These are phyloP conservation scores for Aspergillus campestris DNA, from an alignment of 495 filamentous ascomycete species.

Conservation along the genomic window DNA sequence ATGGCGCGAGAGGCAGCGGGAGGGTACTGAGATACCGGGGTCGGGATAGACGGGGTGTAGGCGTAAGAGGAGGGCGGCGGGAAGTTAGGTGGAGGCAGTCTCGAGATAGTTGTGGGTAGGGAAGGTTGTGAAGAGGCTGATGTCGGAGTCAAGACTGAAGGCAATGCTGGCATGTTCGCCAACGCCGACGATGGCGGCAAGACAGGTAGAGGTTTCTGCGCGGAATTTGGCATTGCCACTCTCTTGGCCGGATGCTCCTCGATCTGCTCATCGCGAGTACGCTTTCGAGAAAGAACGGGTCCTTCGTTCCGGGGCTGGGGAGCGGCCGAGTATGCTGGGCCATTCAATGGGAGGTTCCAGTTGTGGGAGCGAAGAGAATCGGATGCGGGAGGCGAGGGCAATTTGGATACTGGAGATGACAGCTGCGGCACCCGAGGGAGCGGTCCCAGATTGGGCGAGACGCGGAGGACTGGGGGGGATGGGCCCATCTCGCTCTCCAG, in stretches of 20 bases:
- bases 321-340: conserved; percentile 17
- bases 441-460: conserved; percentile 21
- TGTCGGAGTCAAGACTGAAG: conserved; percentile 28
- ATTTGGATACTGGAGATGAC: conserved; percentile 32
- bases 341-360: conserved; percentile 25
- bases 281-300: conserved; percentile 50
- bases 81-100: conserved; percentile 50
- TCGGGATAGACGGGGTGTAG: conserved; percentile 21
- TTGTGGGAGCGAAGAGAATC: conserved; percentile 20
- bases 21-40: conserved; percentile 35
- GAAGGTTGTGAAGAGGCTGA: conserved; percentile 27
- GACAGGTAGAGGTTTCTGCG: conserved; percentile 24
- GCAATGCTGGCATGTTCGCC: conserved; percentile 29
- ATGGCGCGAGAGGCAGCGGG: conserved; percentile 45
- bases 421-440: conserved; percentile 19
- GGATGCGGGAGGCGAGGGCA: conserved; percentile 45
- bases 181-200: conserved; percentile 23
- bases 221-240: conserved; percentile 23
- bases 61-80: conserved; percentile 20
- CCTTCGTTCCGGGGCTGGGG: conserved; percentile 17
- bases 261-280: conserved; percentile 57
- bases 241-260: conserved; percentile 65
- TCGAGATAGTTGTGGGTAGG: conserved; percentile 27
- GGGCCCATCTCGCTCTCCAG: conserved; percentile 18
- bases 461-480: conserved; percentile 16